Conservation (phyloP, 345 rosid species). For the Brassica juncea region DNA sequence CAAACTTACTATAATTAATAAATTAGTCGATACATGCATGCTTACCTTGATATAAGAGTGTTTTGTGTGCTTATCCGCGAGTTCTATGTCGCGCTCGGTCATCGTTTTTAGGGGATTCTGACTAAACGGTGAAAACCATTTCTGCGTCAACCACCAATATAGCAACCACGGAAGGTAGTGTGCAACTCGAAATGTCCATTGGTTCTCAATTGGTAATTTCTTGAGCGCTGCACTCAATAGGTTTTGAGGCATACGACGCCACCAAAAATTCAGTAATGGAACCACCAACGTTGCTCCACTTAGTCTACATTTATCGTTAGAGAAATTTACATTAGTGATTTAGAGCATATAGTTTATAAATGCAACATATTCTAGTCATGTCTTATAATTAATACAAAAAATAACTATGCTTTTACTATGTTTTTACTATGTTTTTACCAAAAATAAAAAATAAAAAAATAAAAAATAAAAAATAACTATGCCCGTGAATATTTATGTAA, state of each 20-base stretch:
- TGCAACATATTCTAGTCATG: background rate
- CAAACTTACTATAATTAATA: background rate
- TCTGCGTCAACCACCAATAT: conserved; percentile 89
- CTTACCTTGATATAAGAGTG: conserved; percentile 48
- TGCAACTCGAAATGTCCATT: conserved; percentile 56
- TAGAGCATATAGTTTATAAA: background rate
- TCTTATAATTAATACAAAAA: background rate
- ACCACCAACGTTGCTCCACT: conserved; percentile 67
- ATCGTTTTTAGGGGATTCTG: conserved; percentile 46
- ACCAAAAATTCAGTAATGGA: conserved; percentile 80
- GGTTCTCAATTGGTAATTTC: conserved; percentile 38
- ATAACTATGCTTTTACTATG: too few species aligned
- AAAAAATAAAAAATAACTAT: background rate
- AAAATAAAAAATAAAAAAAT: too few species aligned
- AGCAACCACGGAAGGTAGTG: conserved; percentile 70
- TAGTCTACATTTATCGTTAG: conserved; percentile 41
- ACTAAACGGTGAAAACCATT: conserved; percentile 62
- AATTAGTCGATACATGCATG: conserved; percentile 9
- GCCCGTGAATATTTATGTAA: background rate
- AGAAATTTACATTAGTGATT: background rate
- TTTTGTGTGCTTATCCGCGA: conserved; percentile 44
- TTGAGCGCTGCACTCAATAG: conserved; percentile 43
- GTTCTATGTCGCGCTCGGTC: conserved; percentile 47
- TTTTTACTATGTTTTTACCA: too few species aligned
- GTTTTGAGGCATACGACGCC: conserved; percentile 62